Evolutionary conservation across 305 asterid genomes (phyloP), one percentile per base, ranked within the genome.

Genomic region (Lippia alba): DNA sequence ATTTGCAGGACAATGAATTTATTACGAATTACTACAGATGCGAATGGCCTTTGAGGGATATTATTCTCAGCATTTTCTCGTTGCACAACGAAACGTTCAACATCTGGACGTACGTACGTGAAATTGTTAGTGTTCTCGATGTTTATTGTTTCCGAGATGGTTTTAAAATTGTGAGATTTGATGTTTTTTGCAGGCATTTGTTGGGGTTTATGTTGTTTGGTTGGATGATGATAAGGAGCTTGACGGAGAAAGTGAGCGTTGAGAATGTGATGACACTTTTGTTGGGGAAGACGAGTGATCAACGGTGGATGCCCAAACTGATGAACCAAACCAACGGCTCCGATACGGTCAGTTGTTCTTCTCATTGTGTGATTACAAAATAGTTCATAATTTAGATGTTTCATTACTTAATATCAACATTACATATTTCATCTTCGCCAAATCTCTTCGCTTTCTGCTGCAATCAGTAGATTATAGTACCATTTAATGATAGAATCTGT

Each of bases 31-130:
- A 86, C 70, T 89, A 89, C 72, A 78, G 92, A 40, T 89, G 96
- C 46, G 91, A 89, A 76, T 89, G 96, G 96, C 92, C 96, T 7
- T 46, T 86, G 64, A 83, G 76, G 59, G 85, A 86, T 56, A 79
- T 86, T 62, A 57, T 76, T 39, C 76, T 83, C 66, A 89, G 96
- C 88, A 53, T 86, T 55, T 89, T 89, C 79, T 76, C 91, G 3
- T 34, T 83, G 81, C 96, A 89, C 72, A 89, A 89, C 56, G 96
- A 89, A 54, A 89, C 96, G 19, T 72, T 89, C 66, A 89, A 89
- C 72, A 78, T 89, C 39, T 89, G 96, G 96, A 86, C 96, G 92
- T 89, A 11, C 70, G 88, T 75, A 36, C 9, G 8, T 36, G 8
- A 36, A 36, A 36, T 5, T 36, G 9, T 36, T 36, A 36, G 41